These are phyloP conservation scores for Fagus crenata DNA, from an alignment of 306 rosid species.

Conservation along the genomic window DNA sequence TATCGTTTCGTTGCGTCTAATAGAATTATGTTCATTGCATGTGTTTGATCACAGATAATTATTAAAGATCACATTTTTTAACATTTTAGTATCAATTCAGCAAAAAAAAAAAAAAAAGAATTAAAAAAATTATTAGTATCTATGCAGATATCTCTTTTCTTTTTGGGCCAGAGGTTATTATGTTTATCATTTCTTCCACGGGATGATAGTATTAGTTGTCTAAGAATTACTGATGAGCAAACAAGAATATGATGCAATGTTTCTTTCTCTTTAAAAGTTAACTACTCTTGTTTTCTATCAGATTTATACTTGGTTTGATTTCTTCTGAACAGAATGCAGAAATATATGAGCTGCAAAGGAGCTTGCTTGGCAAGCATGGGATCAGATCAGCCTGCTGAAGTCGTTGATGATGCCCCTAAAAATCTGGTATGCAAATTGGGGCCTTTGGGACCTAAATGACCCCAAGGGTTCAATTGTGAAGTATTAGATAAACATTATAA, in stretches of 20 bases:
- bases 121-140: background rate
- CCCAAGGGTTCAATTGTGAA: background rate
- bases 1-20: background rate
- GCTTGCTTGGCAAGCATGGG: constrained; percentile 85
- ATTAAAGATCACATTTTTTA: background rate
- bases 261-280: background rate
- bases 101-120: too few species aligned
- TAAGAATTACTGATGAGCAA: background rate
- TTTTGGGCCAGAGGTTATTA: background rate
- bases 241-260: background rate
- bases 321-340: constrained; percentile 65
- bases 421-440: constrained; percentile 56
- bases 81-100: background rate
- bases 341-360: constrained; percentile 91
- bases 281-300: background rate
- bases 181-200: background rate
- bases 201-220: constrained; percentile 19
- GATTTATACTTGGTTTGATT: constrained; percentile 15
- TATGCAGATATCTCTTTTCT: background rate
- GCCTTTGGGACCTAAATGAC: background rate
- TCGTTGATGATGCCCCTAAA: constrained; percentile 77
- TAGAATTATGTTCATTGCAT: background rate
- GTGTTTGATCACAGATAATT: background rate
- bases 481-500: background rate
- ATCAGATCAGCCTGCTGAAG: constrained; percentile 97